phyloP scores from a whole-genome alignment of 108 stramenopile species.

The Nannochloropsis gaditana region DNA sequence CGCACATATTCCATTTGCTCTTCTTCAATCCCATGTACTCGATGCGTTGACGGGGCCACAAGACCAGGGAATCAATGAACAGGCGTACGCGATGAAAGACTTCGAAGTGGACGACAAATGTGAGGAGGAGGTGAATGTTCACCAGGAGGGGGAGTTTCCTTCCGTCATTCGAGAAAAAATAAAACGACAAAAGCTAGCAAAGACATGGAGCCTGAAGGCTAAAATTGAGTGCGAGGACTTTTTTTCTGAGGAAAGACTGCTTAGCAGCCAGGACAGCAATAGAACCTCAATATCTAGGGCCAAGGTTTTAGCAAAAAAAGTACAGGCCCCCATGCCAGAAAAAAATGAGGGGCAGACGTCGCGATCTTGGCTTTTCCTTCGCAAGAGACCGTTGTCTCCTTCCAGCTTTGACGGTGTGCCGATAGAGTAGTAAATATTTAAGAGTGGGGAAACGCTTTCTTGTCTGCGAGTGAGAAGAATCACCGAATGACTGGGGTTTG shows the following conservation, averaged over 20 bases:
- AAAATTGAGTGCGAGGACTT: conserved; percentile 3
- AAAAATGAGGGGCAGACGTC: too few relatives aligned
- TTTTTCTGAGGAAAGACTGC: not conserved
- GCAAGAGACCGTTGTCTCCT: not conserved
- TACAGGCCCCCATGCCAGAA: too few relatives aligned
- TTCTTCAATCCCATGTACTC: not conserved
- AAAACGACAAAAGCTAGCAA: too few relatives aligned
- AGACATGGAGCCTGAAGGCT: not conserved
- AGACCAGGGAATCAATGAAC: not conserved
- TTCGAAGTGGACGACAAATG: not conserved
- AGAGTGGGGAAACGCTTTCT: not conserved
- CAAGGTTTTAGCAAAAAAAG: too few relatives aligned
- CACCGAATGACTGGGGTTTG: too few relatives aligned
- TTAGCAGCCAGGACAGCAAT: not conserved
- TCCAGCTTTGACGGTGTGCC: not conserved
- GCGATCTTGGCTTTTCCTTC: too few relatives aligned
- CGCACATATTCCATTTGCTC: not conserved
- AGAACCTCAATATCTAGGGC: not conserved
- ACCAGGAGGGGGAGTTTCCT: not conserved
- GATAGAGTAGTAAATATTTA: not conserved
- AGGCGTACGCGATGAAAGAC: not conserved
- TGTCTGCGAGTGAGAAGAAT: too few relatives aligned
- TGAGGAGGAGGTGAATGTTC: not conserved
- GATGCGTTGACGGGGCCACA: not conserved
- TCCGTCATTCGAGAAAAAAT: too few relatives aligned